phyloP scores from a whole-genome alignment of 805 yeast species.

The Torulaspora delbrueckii region DNA sequence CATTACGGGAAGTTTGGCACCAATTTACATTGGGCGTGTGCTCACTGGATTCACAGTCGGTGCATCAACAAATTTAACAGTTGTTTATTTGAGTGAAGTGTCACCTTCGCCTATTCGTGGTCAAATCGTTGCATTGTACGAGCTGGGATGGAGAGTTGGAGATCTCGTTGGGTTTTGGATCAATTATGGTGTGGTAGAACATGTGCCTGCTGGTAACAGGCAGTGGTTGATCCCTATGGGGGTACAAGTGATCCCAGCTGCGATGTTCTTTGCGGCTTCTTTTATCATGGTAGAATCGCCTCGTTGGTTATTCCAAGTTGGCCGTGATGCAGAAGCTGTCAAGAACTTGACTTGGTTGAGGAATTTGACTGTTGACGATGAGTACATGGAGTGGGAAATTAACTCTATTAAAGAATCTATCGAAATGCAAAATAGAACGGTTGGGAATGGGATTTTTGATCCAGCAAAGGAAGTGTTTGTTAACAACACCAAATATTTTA shows the following conservation, averaged over 20 bases:
- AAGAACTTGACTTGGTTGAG: slow-evolving; percentile 39
- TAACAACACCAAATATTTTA: slow-evolving; percentile 28
- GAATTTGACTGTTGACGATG: slow-evolving; percentile 36
- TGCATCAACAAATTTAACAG: slow-evolving; percentile 46
- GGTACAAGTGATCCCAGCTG: slow-evolving; percentile 44
- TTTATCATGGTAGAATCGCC: slow-evolving; percentile 44
- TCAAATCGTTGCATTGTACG: slow-evolving; percentile 43
- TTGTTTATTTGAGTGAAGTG: slow-evolving; percentile 44
- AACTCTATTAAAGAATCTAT: slow-evolving; percentile 29
- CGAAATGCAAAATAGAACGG: slow-evolving; percentile 20
- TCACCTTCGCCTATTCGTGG: slow-evolving; percentile 46
- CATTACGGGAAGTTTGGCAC: slow-evolving; percentile 37
- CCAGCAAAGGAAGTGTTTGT: slow-evolving; percentile 38
- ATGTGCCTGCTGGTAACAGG: slow-evolving; percentile 30
- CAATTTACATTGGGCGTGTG: slow-evolving; percentile 50
- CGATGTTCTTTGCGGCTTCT: slow-evolving; percentile 39
- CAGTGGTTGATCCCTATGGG: slow-evolving; percentile 50
- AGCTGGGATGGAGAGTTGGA: slow-evolving; percentile 47
- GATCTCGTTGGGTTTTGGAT: slow-evolving; percentile 48
- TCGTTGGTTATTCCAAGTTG: slow-evolving; percentile 39
- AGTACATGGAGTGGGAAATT: slow-evolving; percentile 41
- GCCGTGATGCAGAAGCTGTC: slow-evolving; percentile 35
- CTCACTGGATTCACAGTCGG: slow-evolving; percentile 53
- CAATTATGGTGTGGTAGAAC: slow-evolving; percentile 42
- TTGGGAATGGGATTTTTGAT: slow-evolving; percentile 39